Evolutionary conservation across 345 rosid species (phyloP), one percentile per base, ranked within the genome.

Genomic region (Turnera subulata): DNA sequence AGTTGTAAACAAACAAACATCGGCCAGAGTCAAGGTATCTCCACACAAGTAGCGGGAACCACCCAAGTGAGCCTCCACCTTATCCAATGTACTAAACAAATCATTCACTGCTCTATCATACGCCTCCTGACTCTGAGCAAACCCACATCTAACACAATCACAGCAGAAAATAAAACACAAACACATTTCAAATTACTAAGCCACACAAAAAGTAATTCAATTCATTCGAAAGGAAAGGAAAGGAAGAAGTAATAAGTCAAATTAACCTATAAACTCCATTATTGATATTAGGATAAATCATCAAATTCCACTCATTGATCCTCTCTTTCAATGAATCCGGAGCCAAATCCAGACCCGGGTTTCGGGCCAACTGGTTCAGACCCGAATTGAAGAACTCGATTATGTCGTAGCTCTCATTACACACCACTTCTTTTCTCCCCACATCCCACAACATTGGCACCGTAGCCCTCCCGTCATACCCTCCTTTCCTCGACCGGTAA

Each of bases 391-490:
- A 78, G 39, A 89, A 66, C 59, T 78, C 81, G 25, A 83, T 80
- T 6, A 92, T 86, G 21, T 89, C 93, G 32, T 83, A 89, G 59
- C 95, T 92, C 67, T 89, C 95, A 16, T 89, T 92, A 56, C 95
- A 84, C 1, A 76, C 65, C 38, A 89, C 91, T 17, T 84, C 91
- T 40, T 72, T 84, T 68, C 59, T 75, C 62, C 66, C 83, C 16
- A 70, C 74, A 43, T 89, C 85, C 95, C 88, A 86, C 21, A 86
- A 59, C 93, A 89, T 82, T 6, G 96, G 98, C 74, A 92, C 91
- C 1, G 93, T 84, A 50, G 81, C 79, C 19, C 91, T 74, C 33
- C 98, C 93, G 2, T 72, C 51, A 26, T 89, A 84, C 44, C 93
- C 89, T 20, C 84, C 96, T 12, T 25, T 79, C 68, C 77, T 82